These are phyloP conservation scores for Cercospora zeae-maydis DNA, from an alignment of 2,329 filamentous ascomycete genomes.

Conservation along the genomic window DNA sequence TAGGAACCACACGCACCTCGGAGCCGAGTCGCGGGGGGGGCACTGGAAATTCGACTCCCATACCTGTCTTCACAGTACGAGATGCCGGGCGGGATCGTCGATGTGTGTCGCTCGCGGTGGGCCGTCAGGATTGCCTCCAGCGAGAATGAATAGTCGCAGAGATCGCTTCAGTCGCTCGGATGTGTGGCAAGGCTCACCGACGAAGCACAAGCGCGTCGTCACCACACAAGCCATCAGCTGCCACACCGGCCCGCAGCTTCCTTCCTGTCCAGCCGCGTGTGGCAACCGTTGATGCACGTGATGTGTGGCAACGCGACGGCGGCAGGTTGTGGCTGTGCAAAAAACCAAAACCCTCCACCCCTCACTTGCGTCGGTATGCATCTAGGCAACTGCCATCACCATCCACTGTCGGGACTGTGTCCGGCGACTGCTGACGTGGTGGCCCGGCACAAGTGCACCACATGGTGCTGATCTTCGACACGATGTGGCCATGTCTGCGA, in stretches of 20 bases:
- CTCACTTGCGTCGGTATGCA: neutral
- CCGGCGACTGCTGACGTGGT: neutral
- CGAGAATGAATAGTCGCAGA: neutral
- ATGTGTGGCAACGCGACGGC: too few species aligned
- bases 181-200: neutral
- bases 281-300: too few species aligned
- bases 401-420: neutral
- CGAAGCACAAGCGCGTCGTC: neutral
- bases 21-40: slow-evolving; percentile 3
- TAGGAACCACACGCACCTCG: slow-evolving; percentile 2
- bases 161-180: neutral
- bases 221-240: neutral
- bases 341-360: neutral
- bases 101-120: neutral
- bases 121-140: neutral
- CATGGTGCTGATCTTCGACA: neutral
- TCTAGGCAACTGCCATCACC: neutral
- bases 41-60: neutral
- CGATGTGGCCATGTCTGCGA: neutral
- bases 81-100: neutral
- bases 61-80: neutral
- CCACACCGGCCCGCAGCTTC: neutral
- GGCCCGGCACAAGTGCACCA: neutral
- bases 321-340: slow-evolving; percentile 5
- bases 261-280: neutral